phyloP scores from a whole-genome alignment of 23 red algal species.

The Pyropia yezoensis region DNA sequence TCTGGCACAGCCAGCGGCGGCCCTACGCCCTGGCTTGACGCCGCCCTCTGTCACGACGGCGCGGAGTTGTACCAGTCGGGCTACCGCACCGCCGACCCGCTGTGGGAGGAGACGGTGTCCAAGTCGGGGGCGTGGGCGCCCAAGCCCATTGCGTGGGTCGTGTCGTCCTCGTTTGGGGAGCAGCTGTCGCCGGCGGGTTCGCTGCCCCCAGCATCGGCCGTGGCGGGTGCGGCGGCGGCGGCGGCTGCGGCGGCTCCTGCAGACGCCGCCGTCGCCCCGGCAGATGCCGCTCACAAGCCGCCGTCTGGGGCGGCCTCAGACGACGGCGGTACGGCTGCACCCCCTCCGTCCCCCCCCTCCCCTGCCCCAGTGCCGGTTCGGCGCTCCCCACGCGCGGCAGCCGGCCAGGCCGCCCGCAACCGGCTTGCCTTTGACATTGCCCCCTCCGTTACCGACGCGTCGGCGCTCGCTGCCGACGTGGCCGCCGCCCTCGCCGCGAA shows the following conservation, averaged over 20 bases:
- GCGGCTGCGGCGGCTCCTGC: no score
- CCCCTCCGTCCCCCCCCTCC: no score
- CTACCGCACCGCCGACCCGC: slow-evolving; percentile 48
- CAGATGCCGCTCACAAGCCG: background rate
- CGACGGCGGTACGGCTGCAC: no score
- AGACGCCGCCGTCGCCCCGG: background rate
- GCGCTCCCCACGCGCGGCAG: no score
- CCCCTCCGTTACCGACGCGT: background rate
- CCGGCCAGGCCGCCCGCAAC: no score
- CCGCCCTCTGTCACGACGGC: slow-evolving; percentile 3
- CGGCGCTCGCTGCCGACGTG: slow-evolving; percentile 9
- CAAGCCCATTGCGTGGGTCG: slow-evolving; percentile 36
- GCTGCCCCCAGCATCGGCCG: no score
- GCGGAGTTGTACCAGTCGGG: slow-evolving; percentile 41
- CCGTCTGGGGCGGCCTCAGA: no score
- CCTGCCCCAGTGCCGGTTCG: no score
- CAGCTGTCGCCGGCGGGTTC: no score
- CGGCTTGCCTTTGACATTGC: slow-evolving; percentile 15
- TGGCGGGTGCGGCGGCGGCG: no score
- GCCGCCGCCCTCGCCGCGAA: slow-evolving; percentile 20
- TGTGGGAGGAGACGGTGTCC: slow-evolving; percentile 23
- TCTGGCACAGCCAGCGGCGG: no score
- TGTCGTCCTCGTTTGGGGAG: slow-evolving; percentile 11
- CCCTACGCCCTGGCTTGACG: no score
- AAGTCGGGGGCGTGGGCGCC: slow-evolving; percentile 21